phyloP scores from a whole-genome alignment of 805 yeast genomes.

The Wickerhamiella australiensis region DNA sequence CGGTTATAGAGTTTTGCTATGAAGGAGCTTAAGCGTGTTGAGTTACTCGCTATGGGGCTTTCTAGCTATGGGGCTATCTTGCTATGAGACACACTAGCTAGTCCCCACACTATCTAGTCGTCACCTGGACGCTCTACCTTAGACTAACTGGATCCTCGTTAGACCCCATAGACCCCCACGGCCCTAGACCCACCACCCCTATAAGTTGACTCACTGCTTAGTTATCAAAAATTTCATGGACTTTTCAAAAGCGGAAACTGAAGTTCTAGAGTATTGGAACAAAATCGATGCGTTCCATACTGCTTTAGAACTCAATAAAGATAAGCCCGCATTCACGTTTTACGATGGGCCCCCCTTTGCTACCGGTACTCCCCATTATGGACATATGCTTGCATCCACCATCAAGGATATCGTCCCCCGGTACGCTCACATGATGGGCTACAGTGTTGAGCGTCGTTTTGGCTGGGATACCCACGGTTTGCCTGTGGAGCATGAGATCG shows the following conservation, averaged over 20 bases:
- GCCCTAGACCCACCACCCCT: neutral
- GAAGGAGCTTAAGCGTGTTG: no score
- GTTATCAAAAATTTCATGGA: slow-evolving; percentile 28
- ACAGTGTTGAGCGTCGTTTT: slow-evolving; percentile 89
- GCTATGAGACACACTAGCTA: no score
- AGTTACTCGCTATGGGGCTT: no score
- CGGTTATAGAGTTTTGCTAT: no score
- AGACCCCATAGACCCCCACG: no score
- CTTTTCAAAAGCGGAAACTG: slow-evolving; percentile 84
- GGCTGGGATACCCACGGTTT: slow-evolving; percentile 99
- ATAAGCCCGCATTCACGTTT: slow-evolving; percentile 76
- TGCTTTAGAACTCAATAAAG: slow-evolving; percentile 71
- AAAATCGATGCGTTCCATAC: slow-evolving; percentile 91
- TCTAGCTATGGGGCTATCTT: no score
- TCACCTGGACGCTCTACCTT: no score
- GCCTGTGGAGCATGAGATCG: slow-evolving; percentile 97
- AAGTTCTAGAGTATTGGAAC: slow-evolving; percentile 68
- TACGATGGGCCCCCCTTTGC: slow-evolving; percentile 99
- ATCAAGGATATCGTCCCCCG: slow-evolving; percentile 95
- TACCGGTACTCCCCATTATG: slow-evolving; percentile 98
- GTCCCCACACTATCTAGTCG: no score
- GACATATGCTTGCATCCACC: slow-evolving; percentile 93
- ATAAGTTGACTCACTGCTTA: slow-evolving; percentile 4
- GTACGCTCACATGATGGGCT: slow-evolving; percentile 95
- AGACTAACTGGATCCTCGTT: no score